Percentiles rank a stretch among this genome's conserved stretches.
phyloP scores from a whole-genome alignment of 116 monocot species.

The Zostera marina region DNA sequence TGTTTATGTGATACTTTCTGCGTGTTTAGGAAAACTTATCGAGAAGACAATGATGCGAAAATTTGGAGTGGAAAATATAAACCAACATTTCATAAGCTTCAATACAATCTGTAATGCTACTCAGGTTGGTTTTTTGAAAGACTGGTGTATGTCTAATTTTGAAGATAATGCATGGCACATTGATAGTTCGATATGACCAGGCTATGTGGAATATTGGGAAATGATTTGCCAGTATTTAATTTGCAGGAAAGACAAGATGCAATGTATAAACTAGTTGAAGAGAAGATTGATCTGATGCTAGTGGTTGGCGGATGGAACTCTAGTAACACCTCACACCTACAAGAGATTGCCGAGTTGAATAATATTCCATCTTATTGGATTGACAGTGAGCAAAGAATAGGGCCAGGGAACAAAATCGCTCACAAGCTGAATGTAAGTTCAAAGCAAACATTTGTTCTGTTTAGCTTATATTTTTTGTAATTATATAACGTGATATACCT shows the following conservation, averaged over 20 bases:
- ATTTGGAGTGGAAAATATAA: conserved; percentile 66
- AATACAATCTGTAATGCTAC: conserved; percentile 98
- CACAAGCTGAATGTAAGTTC: conserved; percentile 64
- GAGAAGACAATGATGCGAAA: conserved; percentile 85
- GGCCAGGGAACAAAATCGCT: conserved; percentile 68
- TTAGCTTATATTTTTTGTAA: too few relatives aligned
- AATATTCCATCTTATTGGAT: conserved; percentile 96
- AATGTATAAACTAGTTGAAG: conserved; percentile 89
- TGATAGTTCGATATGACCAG: too few relatives aligned
- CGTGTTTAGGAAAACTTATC: conserved; percentile 40
- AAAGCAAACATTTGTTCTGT: background rate
- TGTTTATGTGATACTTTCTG: background rate
- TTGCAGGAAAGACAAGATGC: conserved; percentile 97
- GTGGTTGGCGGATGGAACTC: conserved; percentile 99
- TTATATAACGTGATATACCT: background rate
- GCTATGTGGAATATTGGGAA: background rate
- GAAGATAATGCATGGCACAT: background rate
- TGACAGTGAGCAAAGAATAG: conserved; percentile 83
- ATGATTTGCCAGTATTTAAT: background rate
- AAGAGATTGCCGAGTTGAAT: conserved; percentile 82
- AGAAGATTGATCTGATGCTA: conserved; percentile 81
- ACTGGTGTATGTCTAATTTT: background rate
- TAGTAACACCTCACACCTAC: conserved; percentile 91
- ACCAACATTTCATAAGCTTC: conserved; percentile 84
- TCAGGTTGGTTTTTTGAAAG: conserved; percentile 31